Evolutionary conservation across 495 filamentous ascomycete genomes (phyloP), one percentile per base, ranked within the genome.

Genomic region (Daldinia decipiens): DNA sequence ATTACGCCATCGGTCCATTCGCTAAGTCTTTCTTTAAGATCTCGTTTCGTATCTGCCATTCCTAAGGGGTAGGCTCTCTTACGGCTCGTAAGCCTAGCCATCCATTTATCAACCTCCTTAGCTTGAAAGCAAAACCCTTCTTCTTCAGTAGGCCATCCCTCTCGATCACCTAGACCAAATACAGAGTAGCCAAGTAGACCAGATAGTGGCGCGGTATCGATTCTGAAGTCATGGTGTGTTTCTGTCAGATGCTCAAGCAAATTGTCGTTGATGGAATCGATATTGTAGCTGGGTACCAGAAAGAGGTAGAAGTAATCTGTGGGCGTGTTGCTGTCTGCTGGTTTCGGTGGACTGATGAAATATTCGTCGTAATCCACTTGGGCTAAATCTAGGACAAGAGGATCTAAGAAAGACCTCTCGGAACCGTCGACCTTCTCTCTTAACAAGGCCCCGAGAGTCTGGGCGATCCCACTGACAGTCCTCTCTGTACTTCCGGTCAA

Each of bases 101-200:
- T 91, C 95, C 95, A 98, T 74, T 90, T 94, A 73, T 98, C 95
- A 1, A 95, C 83, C 59, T 95, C 89, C 73, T 88, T 90, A 0
- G 94, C 95, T 75, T 98, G 94, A 32, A 90, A 92, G 75, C 95
- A 97, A 78, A 92, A 98, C 0, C 94, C 95, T 70, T 96, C 92
- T 61, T 91, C 89, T 73, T 94, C 93, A 0, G 90, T 92, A 2
- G 93, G 92, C 95, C 95, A 98, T 50, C 91, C 93, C 76, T 94
- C 91, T 61, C 87, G 87, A 76, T 98, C 95, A 19, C 95, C 95
- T 71, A 97, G 90, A 0, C 95, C 95, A 83, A 98, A 98, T 2
- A 98, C 95, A 0, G 91, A 92, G 74, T 96, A 98, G 11, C 95
- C 95, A 4, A 93, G 82, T 40, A 98, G 79, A 9, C 80, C 80